phyloP scores from a whole-genome alignment of 257 asterid species.

The Echium plantagineum region DNA sequence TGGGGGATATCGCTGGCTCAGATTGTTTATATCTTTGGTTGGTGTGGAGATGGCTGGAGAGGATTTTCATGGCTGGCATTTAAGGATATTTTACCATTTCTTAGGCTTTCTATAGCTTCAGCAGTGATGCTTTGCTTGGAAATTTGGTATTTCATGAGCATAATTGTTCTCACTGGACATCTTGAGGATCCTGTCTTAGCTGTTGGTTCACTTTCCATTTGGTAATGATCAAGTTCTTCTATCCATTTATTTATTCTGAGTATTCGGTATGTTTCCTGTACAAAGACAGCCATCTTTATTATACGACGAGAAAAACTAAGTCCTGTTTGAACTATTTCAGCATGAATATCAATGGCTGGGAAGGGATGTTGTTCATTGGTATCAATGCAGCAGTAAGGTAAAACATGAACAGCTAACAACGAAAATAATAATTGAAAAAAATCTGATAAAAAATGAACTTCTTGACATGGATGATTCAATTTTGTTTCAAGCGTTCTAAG shows the following conservation, averaged over 20 bases:
- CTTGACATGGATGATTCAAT: neutral
- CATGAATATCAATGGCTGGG: conserved; percentile 98
- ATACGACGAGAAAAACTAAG: neutral
- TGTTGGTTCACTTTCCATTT: conserved; percentile 91
- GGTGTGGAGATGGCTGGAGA: conserved; percentile 79
- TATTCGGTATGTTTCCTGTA: neutral
- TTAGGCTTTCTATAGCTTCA: conserved; percentile 65
- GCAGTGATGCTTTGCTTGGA: conserved; percentile 93
- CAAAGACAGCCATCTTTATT: too few species aligned
- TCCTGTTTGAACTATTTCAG: conserved; percentile 23
- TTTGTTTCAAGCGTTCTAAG: neutral
- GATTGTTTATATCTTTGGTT: conserved; percentile 53
- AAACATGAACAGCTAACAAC: neutral
- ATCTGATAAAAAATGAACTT: neutral
- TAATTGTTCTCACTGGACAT: conserved; percentile 82
- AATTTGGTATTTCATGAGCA: conserved; percentile 98
- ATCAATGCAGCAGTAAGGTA: conserved; percentile 94
- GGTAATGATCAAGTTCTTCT: conserved; percentile 31
- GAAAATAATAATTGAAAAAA: neutral
- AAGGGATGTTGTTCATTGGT: conserved; percentile 95
- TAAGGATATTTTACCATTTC: conserved; percentile 56
- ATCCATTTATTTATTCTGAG: neutral
- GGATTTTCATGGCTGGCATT: conserved; percentile 80
- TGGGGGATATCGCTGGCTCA: conserved; percentile 77
- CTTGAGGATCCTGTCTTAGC: conserved; percentile 82